Conservation (phyloP, 257 asterid genomes). For the Solanum chiquidenum region DNA sequence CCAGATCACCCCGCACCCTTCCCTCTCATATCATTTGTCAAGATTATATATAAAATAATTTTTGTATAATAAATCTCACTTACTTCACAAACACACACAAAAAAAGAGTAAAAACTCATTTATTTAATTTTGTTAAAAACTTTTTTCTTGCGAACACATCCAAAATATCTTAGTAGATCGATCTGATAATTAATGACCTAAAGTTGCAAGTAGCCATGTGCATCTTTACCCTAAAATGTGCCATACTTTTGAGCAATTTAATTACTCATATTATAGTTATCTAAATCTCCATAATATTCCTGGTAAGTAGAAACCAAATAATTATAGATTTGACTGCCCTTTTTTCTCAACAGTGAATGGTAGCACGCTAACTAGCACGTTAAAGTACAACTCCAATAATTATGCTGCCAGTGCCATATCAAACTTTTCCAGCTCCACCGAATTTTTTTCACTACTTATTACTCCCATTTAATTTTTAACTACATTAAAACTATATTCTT, state of each 20-base stretch:
- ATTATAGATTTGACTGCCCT: not conserved
- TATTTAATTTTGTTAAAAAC: not conserved
- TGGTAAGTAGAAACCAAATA: not conserved
- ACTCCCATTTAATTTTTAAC: too few relatives aligned
- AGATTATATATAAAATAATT: too few relatives aligned
- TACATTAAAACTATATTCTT: too few relatives aligned
- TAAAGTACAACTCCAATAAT: not conserved
- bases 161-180: not conserved
- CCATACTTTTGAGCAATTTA: not conserved
- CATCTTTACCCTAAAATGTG: not conserved
- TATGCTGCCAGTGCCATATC: not conserved
- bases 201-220: not conserved
- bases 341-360: not conserved
- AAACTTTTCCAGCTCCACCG: not conserved
- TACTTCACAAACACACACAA: accelerated
- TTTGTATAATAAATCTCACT: not conserved
- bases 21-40: too few relatives aligned
- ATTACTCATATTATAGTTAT: not conserved
- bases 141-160: not conserved
- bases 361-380: not conserved
- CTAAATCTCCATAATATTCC: not conserved
- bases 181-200: not conserved
- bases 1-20: too few relatives aligned
- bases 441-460: not conserved
- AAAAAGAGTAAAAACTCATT: not conserved